Base-by-base conservation (phyloP, 2,329 filamentous ascomycete species). In the Cylindrodendrum hubeiense region DNA sequence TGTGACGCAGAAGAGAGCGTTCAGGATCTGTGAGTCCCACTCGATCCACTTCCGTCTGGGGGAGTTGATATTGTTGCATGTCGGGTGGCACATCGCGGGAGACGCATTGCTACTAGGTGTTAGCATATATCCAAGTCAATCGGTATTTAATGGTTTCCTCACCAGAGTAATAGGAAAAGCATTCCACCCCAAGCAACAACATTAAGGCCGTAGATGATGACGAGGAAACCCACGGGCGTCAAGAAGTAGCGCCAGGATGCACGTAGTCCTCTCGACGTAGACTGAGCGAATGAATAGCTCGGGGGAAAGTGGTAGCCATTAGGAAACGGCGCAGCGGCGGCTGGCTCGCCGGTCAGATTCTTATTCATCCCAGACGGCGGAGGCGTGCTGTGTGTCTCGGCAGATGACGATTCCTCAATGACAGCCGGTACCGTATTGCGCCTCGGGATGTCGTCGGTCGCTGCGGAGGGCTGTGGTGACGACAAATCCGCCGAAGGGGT, bases 111-210 rank as follows among this genome's bases (percentile, higher is more conserved):
- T 74, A 26, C 28, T 28, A 21, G 17, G 15, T n/a, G 49, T 74
- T 52, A 73, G 66, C 22, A 43, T 12, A 24, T 30, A 10, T 59
- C 15, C 39, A 21, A 19, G 19, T 43, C 22, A 19, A 22, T 5
- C n/a, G 28, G 7, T 13, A 7, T 22, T 15, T 2, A 2, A 37
- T 13, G 13, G 15, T n/a, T 26, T 55, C 33, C 58, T 65, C 94
- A 93, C 82, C 90, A 92, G 26, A 97, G 88, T 2, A 97, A 84
- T 19, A 97, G 83, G 80, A 97, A 97, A 34, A 97, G 85, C 94
- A 97, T 97, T 63, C 92, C 93, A 55, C 94, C 94, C 94, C 94
- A 97, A 0, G 92, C 94, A 10, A 97, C 88, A 21, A 97, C 87
- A 68, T 95, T 95, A 62, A 96, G 85, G 13, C 91, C 89, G 78